Base-by-base conservation (phyloP, 2,329 filamentous ascomycete genomes). In the Phaeosphaeria sp. region DNA sequence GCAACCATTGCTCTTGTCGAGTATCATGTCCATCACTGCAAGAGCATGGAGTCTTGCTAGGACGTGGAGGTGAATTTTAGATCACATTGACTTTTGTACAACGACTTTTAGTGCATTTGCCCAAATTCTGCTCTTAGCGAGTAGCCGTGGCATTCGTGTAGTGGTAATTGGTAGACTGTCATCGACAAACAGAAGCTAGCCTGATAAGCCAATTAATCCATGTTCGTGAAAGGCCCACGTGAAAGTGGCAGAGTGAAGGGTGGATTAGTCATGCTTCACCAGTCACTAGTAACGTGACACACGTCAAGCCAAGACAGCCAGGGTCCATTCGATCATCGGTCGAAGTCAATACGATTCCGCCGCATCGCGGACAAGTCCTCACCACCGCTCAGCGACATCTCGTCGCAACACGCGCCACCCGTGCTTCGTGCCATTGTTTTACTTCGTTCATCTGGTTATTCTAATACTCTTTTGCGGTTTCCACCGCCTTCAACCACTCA, bases 401-500 rank as follows among this genome's bases (percentile, higher is more conserved):
- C 59, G 65, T 64, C 55, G 66, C 68, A 57, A 62, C 65, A 54
- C 53, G 41, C 53, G 52, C 49, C 50, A 21, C 60, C 48, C 51
- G 56, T 49, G 59, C 65, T 61, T 60, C 59, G 66, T 60, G 56
- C 64, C 48, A 55, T 60, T 61, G 57, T 64, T 66, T 68, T 55
- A 48, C 50, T 36, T 44, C 46, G 56, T 49, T 53, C n/a, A 65
- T 59, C 64, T 65, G 68, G 65, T 63, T 58, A 46, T 59, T 53
- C 46, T 51, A 44, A 56, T 54, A 42, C 49, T 43, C 25, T 57
- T 50, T 46, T 52, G 74, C 73, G 73, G 74, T 72, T 55, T 56
- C 60, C 64, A 72, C 74, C 74, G 74, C 73, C 56, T 51, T 43
- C 41, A 21, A 56, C 42, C 53, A 27, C 39, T 60, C 66, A 79